phyloP scores from a whole-genome alignment of 225 moss, liverwort and hornwort genomes.

The Marchantia polymorpha region DNA sequence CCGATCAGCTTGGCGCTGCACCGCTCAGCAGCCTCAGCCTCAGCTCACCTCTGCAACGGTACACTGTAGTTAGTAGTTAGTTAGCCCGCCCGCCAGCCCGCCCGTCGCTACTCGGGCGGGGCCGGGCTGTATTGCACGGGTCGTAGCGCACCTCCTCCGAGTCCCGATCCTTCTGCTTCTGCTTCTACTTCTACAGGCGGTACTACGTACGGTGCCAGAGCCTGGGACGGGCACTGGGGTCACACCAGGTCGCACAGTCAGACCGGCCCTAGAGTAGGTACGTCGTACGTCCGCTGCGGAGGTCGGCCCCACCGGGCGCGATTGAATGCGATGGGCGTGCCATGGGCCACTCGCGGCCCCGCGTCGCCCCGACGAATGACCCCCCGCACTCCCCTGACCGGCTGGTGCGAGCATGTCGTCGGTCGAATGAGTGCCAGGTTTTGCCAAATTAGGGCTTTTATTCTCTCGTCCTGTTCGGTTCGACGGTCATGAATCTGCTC shows the following conservation, averaged over 20 bases:
- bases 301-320: neutral
- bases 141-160: neutral
- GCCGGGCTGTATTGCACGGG: neutral
- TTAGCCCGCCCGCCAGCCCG: too few species aligned
- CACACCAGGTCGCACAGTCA: neutral
- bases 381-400: too few species aligned
- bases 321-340: conserved; percentile 2
- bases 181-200: neutral
- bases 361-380: neutral
- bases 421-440: neutral
- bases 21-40: too few species aligned
- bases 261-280: neutral
- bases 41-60: too few species aligned
- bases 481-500: neutral
- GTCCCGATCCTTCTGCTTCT: neutral
- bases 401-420: neutral
- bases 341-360: neutral
- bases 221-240: too few species aligned
- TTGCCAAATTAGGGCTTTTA: neutral
- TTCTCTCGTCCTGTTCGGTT: neutral
- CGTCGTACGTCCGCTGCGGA: neutral
- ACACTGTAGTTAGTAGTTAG: too few species aligned
- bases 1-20: neutral
- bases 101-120: neutral
- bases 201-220: too few species aligned